These are phyloP conservation scores for Fusarium chlamydosporum DNA, from an alignment of 2,329 filamentous ascomycete genomes.

Conservation along the genomic window DNA sequence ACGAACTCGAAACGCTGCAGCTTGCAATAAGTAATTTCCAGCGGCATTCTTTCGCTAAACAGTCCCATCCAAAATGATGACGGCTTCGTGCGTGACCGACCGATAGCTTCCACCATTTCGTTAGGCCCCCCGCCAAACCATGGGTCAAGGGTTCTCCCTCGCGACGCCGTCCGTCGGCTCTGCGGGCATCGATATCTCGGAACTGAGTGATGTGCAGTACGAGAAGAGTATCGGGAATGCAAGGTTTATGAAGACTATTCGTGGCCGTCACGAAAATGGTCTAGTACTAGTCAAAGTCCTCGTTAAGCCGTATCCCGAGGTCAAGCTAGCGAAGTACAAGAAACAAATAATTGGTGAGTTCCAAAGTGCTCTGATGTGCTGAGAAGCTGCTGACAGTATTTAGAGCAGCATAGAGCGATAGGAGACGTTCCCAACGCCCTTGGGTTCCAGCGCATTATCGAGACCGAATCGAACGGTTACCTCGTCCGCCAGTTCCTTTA, in stretches of 20 bases:
- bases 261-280: slow-evolving; percentile 90
- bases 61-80: slow-evolving; percentile 47
- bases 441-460: slow-evolving; percentile 89
- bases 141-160: slow-evolving; percentile 98
- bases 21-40: too few species aligned
- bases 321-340: slow-evolving; percentile 85
- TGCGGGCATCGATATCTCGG: slow-evolving; percentile 92
- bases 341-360: slow-evolving; percentile 78
- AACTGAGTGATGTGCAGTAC: slow-evolving; percentile 90
- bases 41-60: background rate
- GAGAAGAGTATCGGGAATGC: slow-evolving; percentile 93
- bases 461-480: slow-evolving; percentile 92
- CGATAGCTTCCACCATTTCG: slow-evolving; percentile 47
- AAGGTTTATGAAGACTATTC: slow-evolving; percentile 96
- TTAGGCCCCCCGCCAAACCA: slow-evolving; percentile 57
- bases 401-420: slow-evolving; percentile 84
- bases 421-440: slow-evolving; percentile 91
- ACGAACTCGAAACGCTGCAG: background rate
- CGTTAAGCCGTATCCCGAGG: slow-evolving; percentile 88
- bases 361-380: too few species aligned
- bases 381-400: slow-evolving; percentile 18
- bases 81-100: slow-evolving; percentile 38
- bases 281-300: slow-evolving; percentile 94
- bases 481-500: slow-evolving; percentile 95
- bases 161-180: slow-evolving; percentile 92